phyloP scores from a whole-genome alignment of 331 rosid genomes.

The Quercus lobata region DNA sequence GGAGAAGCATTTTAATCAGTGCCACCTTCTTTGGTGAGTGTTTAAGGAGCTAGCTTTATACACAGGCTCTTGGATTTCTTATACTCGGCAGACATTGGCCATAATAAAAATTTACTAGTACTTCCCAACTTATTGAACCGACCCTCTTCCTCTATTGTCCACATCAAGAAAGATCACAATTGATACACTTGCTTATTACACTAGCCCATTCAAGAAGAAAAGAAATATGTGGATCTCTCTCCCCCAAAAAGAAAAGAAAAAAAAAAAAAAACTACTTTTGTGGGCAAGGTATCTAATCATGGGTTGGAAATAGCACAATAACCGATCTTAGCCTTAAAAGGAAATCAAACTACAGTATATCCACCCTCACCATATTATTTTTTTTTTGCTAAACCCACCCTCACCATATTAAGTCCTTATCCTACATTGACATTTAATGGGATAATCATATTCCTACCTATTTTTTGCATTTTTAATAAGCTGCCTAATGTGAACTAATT shows the following conservation, averaged over 20 bases:
- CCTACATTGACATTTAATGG: neutral
- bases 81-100: neutral
- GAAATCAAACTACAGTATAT: neutral
- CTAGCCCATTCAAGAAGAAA: neutral
- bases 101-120: neutral
- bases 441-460: neutral
- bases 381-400: neutral
- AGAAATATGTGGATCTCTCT: neutral
- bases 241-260: too few relatives aligned
- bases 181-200: neutral
- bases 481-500: too few relatives aligned
- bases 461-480: neutral
- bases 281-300: neutral
- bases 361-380: neutral
- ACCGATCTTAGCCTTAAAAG: too few relatives aligned
- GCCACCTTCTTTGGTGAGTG: neutral
- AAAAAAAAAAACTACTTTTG: neutral
- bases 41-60: neutral
- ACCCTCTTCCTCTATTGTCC: neutral
- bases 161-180: constrained; percentile 1
- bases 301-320: too few relatives aligned
- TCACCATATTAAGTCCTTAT: neutral
- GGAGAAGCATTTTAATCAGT: constrained; percentile 8
- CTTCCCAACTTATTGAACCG: neutral
- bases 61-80: neutral